phyloP scores from a whole-genome alignment of 2,329 filamentous ascomycete species.

The Exophiala sp. region DNA sequence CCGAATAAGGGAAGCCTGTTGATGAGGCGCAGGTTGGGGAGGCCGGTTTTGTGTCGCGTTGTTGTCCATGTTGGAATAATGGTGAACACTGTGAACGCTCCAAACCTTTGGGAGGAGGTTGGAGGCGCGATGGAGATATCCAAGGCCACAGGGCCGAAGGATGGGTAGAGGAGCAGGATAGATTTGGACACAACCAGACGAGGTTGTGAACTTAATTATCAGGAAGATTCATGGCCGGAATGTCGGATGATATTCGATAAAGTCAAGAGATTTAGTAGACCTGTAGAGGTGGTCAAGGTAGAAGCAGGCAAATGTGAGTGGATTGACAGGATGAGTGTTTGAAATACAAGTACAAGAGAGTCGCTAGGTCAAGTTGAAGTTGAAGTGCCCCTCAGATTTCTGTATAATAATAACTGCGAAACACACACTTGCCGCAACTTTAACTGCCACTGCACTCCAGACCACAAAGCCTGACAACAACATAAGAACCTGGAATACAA shows the following conservation, averaged over 20 bases:
- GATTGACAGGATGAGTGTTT: not conserved
- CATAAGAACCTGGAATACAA: no score
- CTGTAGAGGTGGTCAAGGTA: not conserved
- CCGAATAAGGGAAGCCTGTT: constrained; percentile 45
- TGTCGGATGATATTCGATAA: not conserved
- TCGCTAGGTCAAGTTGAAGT: not conserved
- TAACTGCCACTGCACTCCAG: not conserved
- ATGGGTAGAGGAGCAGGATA: not conserved
- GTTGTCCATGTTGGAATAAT: constrained; percentile 10
- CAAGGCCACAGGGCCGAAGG: not conserved
- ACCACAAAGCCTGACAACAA: not conserved
- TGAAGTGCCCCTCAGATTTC: not conserved
- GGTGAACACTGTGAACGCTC: not conserved
- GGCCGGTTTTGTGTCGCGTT: constrained; percentile 13
- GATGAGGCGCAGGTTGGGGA: constrained; percentile 29
- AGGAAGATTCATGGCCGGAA: not conserved
- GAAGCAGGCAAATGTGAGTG: not conserved
- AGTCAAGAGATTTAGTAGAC: not conserved
- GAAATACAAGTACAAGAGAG: not conserved
- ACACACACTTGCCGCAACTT: no score
- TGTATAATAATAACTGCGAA: not conserved
- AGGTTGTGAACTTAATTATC: not conserved
- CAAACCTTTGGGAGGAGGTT: not conserved
- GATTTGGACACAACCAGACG: not conserved
- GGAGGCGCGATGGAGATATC: not conserved